phyloP scores from a whole-genome alignment of 2,329 filamentous ascomycete genomes.

The Penicillium brasilianum region DNA sequence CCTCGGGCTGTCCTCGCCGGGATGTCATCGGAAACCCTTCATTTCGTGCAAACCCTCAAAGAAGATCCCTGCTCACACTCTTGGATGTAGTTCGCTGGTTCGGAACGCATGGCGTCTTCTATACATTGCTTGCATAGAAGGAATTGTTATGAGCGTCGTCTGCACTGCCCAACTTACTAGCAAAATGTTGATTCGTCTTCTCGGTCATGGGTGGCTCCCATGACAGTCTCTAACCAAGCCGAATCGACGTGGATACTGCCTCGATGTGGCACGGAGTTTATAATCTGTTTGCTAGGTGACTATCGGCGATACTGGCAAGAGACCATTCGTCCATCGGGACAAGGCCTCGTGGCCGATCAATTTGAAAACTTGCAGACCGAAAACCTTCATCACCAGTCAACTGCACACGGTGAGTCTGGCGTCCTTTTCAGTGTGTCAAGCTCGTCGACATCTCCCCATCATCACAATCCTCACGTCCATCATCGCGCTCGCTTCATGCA shows the following conservation, averaged over 20 bases:
- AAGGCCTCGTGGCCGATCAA: slow-evolving; percentile 22
- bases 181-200: slow-evolving; percentile 10
- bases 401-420: not conserved
- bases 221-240: not conserved
- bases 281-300: slow-evolving; percentile 7
- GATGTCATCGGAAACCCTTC: slow-evolving; percentile 11
- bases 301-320: slow-evolving; percentile 2
- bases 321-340: slow-evolving; percentile 10
- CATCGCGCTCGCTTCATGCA: not conserved
- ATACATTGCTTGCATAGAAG: slow-evolving; percentile 35
- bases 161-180: slow-evolving; percentile 15
- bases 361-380: slow-evolving; percentile 10
- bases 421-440: not conserved
- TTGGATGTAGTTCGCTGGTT: not conserved
- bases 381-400: slow-evolving; percentile 10
- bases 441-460: not conserved
- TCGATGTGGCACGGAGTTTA: not conserved
- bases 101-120: slow-evolving; percentile 24
- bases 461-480: not conserved
- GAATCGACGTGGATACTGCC: not conserved
- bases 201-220: not conserved
- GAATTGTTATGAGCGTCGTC: slow-evolving; percentile 23
- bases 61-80: not conserved
- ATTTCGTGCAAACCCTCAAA: not conserved
- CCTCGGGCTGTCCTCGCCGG: slow-evolving; percentile 15